These are phyloP conservation scores for Globisporangium uncinulatum DNA, from an alignment of 352 stramenopile species.

Conservation along the genomic window DNA sequence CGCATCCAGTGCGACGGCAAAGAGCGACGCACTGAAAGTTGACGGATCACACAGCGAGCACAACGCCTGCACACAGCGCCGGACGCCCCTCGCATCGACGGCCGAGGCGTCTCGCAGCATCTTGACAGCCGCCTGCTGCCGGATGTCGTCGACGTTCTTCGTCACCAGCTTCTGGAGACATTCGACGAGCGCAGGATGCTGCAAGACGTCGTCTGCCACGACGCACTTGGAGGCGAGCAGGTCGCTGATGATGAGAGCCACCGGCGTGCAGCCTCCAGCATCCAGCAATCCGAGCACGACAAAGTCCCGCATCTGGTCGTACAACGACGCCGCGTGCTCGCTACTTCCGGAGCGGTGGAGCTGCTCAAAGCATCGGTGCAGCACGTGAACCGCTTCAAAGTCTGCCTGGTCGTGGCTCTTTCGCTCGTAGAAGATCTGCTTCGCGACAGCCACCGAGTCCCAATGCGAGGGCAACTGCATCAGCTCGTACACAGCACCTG, in stretches of 20 bases:
- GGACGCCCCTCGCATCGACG: slow-evolving; percentile 22
- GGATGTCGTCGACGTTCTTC: slow-evolving; percentile 48
- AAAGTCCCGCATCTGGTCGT: slow-evolving; percentile 54
- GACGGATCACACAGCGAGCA: slow-evolving; percentile 23
- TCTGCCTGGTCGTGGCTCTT: slow-evolving; percentile 28
- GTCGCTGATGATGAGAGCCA: slow-evolving; percentile 25
- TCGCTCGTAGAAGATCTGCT: slow-evolving; percentile 72
- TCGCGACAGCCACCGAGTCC: slow-evolving; percentile 60
- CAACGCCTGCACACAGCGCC: slow-evolving; percentile 29
- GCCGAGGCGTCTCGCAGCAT: slow-evolving; percentile 41
- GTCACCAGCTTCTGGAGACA: slow-evolving; percentile 40
- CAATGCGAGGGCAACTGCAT: slow-evolving; percentile 37
- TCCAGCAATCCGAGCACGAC: slow-evolving; percentile 40
- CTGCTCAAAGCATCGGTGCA: slow-evolving; percentile 53
- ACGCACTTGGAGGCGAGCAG: slow-evolving; percentile 11
- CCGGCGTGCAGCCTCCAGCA: slow-evolving; percentile 26
- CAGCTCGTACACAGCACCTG: slow-evolving; percentile 45
- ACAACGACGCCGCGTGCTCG: slow-evolving; percentile 27
- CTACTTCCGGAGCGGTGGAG: slow-evolving; percentile 16
- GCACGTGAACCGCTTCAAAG: slow-evolving; percentile 34
- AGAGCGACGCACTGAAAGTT: slow-evolving; percentile 48
- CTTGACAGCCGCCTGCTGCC: slow-evolving; percentile 47
- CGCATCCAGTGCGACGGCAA: slow-evolving; percentile 45
- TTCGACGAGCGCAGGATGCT: slow-evolving; percentile 26
- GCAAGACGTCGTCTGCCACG: slow-evolving; percentile 22